phyloP scores from a whole-genome alignment of 176 grass and related monocot species.

The Puccinellia tenuiflora region DNA sequence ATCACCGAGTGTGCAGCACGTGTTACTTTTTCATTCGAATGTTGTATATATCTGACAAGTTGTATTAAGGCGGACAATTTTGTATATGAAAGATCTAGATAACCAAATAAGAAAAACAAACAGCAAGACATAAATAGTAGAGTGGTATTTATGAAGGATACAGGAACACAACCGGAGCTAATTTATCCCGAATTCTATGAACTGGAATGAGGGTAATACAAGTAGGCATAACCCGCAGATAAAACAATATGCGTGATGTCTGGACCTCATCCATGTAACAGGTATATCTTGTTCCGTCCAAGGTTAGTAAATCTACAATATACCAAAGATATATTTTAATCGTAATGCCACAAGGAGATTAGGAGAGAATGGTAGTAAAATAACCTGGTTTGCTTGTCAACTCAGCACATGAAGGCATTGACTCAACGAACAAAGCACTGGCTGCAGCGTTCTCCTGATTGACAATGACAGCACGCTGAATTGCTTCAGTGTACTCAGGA shows the following conservation, averaged over 20 bases:
- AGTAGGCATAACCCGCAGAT: slow-evolving; percentile 80
- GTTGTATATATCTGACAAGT: slow-evolving; percentile 71
- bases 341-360: background rate
- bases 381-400: slow-evolving; percentile 71
- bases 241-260: slow-evolving; percentile 85
- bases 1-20: slow-evolving; percentile 83
- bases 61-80: slow-evolving; percentile 39
- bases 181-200: slow-evolving; percentile 42
- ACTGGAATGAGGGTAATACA: slow-evolving; percentile 58
- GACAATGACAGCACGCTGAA: slow-evolving; percentile 52
- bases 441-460: slow-evolving; percentile 58
- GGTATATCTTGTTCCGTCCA: slow-evolving; percentile 47
- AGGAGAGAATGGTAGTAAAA: background rate
- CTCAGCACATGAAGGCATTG: slow-evolving; percentile 76
- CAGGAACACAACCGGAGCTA: slow-evolving; percentile 70
- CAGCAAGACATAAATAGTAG: background rate
- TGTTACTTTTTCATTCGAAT: slow-evolving; percentile 91
- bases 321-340: background rate
- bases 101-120: background rate
- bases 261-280: slow-evolving; percentile 83
- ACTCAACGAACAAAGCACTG: slow-evolving; percentile 48
- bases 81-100: background rate
- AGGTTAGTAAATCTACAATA: slow-evolving; percentile 43
- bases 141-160: slow-evolving; percentile 47
- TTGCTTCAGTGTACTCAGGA: slow-evolving; percentile 82